These are phyloP conservation scores for Solanum raphanifolium DNA, from an alignment of 257 asterid genomes.

Conservation along the genomic window DNA sequence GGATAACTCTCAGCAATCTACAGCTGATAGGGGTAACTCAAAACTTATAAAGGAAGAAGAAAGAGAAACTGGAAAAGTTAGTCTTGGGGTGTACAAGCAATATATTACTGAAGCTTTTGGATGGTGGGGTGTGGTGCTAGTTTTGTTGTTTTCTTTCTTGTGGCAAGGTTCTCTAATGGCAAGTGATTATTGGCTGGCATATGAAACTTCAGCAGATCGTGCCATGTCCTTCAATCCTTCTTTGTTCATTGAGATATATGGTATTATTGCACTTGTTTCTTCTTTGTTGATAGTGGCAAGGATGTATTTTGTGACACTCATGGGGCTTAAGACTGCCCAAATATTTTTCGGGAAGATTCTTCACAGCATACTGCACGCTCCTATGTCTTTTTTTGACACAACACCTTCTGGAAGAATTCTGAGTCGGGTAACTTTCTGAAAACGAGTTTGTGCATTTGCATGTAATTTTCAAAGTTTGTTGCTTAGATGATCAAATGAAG, in stretches of 20 bases:
- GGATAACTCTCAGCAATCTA: conserved; percentile 22
- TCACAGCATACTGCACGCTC: conserved; percentile 76
- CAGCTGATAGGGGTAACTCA: conserved; percentile 30
- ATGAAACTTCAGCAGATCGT: conserved; percentile 61
- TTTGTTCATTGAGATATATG: conserved; percentile 60
- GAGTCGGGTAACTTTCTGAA: conserved; percentile 56
- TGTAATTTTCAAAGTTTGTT: background rate
- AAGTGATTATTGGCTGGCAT: conserved; percentile 84
- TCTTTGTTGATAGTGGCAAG: conserved; percentile 42
- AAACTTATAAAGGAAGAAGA: conserved; percentile 92
- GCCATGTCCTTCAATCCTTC: conserved; percentile 61
- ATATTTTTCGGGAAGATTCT: conserved; percentile 79
- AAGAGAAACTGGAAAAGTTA: conserved; percentile 68
- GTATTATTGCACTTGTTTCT: conserved; percentile 33
- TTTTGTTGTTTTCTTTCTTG: conserved; percentile 30
- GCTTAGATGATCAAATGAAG: background rate
- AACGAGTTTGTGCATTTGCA: background rate
- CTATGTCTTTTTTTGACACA: conserved; percentile 95
- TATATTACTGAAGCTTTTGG: conserved; percentile 79
- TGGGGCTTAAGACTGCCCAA: conserved; percentile 90
- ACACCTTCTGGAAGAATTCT: conserved; percentile 97
- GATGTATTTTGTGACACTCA: conserved; percentile 34
- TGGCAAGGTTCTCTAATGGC: conserved; percentile 86
- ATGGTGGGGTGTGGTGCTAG: conserved; percentile 61
- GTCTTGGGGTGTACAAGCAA: conserved; percentile 65